A percentile compares a stretch with the other conserved stretches of the same genome.
These are phyloP conservation scores for Alternaria infectoria DNA, from an alignment of 2,329 filamentous ascomycete genomes.

Conservation along the genomic window DNA sequence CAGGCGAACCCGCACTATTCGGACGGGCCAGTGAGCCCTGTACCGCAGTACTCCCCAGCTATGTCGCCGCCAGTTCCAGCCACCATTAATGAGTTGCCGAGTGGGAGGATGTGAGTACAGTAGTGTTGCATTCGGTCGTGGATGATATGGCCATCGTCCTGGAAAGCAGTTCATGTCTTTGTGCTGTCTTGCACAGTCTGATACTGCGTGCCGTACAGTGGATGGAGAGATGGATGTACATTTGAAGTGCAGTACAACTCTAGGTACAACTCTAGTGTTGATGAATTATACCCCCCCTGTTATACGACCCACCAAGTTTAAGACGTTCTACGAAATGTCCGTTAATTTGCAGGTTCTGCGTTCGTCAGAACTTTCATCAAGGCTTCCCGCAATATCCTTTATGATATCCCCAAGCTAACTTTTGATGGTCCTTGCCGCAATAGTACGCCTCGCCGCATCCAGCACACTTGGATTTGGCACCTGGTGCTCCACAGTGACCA, in stretches of 20 bases:
- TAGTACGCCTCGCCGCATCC: slow-evolving; percentile 1
- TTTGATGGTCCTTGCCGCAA: slow-evolving; percentile 1
- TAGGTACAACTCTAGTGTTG: neutral
- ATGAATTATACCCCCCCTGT: neutral
- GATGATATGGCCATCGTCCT: neutral
- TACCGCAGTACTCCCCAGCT: slow-evolving; percentile 14
- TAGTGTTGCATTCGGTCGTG: neutral
- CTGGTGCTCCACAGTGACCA: slow-evolving; percentile 2
- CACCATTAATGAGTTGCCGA: slow-evolving; percentile 15
- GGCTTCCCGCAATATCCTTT: neutral
- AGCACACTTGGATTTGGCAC: neutral
- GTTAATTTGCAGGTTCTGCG: neutral
- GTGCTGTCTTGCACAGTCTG: neutral
- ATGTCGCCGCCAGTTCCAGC: neutral
- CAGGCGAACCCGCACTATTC: slow-evolving; percentile 11
- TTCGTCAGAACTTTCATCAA: neutral
- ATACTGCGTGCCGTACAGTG: neutral
- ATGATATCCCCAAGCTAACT: neutral
- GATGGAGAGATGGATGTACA: neutral
- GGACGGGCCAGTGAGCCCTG: slow-evolving; percentile 11
- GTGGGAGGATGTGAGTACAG: slow-evolving; percentile 7
- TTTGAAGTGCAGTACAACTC: neutral
- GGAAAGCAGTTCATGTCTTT: neutral
- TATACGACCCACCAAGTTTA: neutral
- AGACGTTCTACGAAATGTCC: neutral